Evolutionary conservation across 805 yeast genomes (phyloP).

Genomic region (Zygosaccharomyces bisporus): DNA sequence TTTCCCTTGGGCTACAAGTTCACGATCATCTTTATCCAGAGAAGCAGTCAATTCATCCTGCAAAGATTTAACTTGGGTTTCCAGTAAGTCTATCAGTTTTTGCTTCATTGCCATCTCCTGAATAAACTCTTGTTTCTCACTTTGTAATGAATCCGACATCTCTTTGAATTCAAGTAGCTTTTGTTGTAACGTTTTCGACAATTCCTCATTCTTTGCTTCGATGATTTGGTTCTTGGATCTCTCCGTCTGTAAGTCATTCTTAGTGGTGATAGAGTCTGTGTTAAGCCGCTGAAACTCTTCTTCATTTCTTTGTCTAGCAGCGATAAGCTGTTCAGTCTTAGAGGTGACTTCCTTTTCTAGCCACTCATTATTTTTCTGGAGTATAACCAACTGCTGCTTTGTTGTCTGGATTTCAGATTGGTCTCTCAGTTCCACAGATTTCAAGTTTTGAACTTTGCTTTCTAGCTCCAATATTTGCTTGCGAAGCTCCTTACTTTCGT

Average conservation of each 20-base stretch:
- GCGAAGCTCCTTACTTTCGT: conserved; percentile 39
- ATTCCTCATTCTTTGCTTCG: conserved; percentile 36
- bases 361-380: conserved; percentile 35
- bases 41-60: conserved; percentile 48
- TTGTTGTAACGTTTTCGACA: conserved; percentile 41
- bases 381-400: conserved; percentile 36
- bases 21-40: conserved; percentile 45
- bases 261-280: conserved; percentile 21
- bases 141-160: conserved; percentile 42
- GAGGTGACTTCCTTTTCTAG: conserved; percentile 14
- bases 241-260: conserved; percentile 32
- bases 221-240: conserved; percentile 32
- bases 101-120: conserved; percentile 61
- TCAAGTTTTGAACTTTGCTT: conserved; percentile 34
- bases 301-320: conserved; percentile 36
- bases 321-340: conserved; percentile 11
- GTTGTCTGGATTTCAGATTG: conserved; percentile 38
- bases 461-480: conserved; percentile 40
- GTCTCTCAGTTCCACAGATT: conserved; percentile 30
- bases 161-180: conserved; percentile 45
- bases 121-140: conserved; percentile 47
- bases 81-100: conserved; percentile 49
- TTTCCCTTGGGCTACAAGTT: conserved; percentile 38
- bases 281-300: conserved; percentile 65
- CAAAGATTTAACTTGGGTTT: conserved; percentile 36